A percentile compares a stretch with the other conserved stretches of the same genome.
These are phyloP conservation scores for Termitomyces sp. DNA, from an alignment of 768 basidiomycete genomes.

Conservation along the genomic window DNA sequence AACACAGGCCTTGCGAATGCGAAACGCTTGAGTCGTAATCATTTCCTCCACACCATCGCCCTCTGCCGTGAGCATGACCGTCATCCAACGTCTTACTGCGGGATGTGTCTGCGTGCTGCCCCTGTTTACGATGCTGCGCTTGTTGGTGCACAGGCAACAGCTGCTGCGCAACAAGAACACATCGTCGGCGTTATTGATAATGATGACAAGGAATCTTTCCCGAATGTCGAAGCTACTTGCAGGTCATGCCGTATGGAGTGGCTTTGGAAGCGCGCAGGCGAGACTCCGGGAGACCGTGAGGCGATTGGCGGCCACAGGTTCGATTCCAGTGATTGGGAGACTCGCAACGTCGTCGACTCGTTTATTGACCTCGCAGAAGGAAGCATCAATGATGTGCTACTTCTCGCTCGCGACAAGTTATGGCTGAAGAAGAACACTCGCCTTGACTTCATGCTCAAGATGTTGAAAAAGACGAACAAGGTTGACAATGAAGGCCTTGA, in stretches of 20 bases:
- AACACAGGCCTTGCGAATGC: constrained; percentile 44
- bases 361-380: constrained; percentile 75
- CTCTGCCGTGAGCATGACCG: constrained; percentile 65
- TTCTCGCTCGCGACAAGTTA: constrained; percentile 59
- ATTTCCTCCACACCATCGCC: constrained; percentile 37
- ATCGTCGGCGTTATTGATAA: constrained; percentile 55
- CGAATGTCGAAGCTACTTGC: constrained; percentile 62
- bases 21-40: constrained; percentile 38
- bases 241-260: constrained; percentile 59
- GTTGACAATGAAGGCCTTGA: constrained; percentile 13
- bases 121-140: constrained; percentile 31
- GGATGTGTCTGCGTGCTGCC: constrained; percentile 62
- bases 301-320: constrained; percentile 45
- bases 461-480: constrained; percentile 22
- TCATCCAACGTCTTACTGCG: constrained; percentile 48
- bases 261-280: constrained; percentile 55
- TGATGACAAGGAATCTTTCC: constrained; percentile 68
- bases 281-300: constrained; percentile 43
- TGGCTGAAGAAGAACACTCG: constrained; percentile 67
- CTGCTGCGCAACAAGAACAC: constrained; percentile 17
- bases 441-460: constrained; percentile 51
- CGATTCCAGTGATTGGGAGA: constrained; percentile 54
- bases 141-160: constrained; percentile 9
- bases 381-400: constrained; percentile 52
- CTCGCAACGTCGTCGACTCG: constrained; percentile 58